These are phyloP conservation scores for Penicillium sp. DNA, from an alignment of 2,329 filamentous ascomycete species.

Conservation along the genomic window DNA sequence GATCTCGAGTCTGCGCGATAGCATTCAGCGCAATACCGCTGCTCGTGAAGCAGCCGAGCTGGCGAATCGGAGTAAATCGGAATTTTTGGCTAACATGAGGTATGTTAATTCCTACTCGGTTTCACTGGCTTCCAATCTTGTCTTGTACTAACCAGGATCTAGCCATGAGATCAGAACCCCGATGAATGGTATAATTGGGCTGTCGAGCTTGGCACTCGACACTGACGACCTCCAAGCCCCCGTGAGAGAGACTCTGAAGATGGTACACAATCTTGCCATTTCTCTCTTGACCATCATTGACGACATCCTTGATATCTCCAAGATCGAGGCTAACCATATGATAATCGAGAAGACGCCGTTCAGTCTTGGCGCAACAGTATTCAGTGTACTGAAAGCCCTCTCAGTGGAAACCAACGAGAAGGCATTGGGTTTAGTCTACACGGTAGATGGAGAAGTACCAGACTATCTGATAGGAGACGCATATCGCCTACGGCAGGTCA, in stretches of 20 bases:
- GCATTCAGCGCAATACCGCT: constrained; percentile 90
- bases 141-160: neutral
- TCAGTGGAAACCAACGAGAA: constrained; percentile 96
- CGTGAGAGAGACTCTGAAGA: constrained; percentile 93
- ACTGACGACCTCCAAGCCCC: constrained; percentile 88
- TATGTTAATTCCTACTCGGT: neutral
- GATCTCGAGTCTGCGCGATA: constrained; percentile 89
- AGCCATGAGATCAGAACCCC: constrained; percentile 91
- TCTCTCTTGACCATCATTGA: constrained; percentile 94
- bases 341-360: constrained; percentile 95
- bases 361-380: constrained; percentile 84
- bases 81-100: constrained; percentile 93
- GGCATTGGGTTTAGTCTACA: constrained; percentile 83
- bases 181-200: constrained; percentile 94
- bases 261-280: constrained; percentile 91
- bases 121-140: neutral
- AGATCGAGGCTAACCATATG: constrained; percentile 90
- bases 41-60: constrained; percentile 89
- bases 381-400: constrained; percentile 92
- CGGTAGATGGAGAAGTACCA: constrained; percentile 83
- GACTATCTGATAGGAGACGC: constrained; percentile 92
- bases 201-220: constrained; percentile 90
- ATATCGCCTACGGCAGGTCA: constrained; percentile 89
- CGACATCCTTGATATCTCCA: constrained; percentile 64
- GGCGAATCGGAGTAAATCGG: constrained; percentile 94